A percentile compares a stretch with the other conserved stretches of the same genome.
phyloP scores from a whole-genome alignment of 306 rosid species.

The Cotoneaster glaucophyllus region DNA sequence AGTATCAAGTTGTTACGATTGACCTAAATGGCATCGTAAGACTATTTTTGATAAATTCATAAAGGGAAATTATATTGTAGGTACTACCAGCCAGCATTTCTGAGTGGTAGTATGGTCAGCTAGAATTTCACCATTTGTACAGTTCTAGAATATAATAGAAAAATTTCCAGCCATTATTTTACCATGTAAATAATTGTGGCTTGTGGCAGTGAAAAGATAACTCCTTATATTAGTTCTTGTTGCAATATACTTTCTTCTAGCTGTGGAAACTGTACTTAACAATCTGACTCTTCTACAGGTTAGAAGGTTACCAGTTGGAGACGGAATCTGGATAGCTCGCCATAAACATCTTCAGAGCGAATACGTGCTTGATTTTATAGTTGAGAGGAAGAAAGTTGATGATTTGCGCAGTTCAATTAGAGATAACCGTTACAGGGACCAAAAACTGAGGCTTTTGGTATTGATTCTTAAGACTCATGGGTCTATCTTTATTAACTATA shows the following conservation, averaged over 20 bases:
- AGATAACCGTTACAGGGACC: conserved; percentile 92
- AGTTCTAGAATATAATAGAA: not conserved
- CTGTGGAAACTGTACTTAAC: conserved; percentile 1
- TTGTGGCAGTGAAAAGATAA: not conserved
- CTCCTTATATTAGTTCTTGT: not conserved
- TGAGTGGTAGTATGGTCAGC: too few species aligned
- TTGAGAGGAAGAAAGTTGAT: conserved; percentile 80
- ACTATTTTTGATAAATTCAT: too few species aligned
- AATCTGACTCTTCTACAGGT: conserved; percentile 45
- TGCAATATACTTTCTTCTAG: conserved; percentile 5
- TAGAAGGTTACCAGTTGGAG: conserved; percentile 88
- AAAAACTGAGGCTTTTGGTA: conserved; percentile 86
- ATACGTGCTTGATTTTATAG: conserved; percentile 91
- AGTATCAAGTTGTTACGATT: too few species aligned
- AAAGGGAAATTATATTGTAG: too few species aligned
- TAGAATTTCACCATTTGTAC: too few species aligned
- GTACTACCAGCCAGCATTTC: too few species aligned
- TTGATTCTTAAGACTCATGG: conserved; percentile 6
- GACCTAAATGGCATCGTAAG: too few species aligned
- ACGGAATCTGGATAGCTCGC: conserved; percentile 91
- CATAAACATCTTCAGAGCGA: conserved; percentile 63
- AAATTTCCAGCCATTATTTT: not conserved
- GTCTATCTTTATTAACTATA: not conserved
- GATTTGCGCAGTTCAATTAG: conserved; percentile 89
- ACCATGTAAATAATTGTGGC: not conserved